phyloP scores from a whole-genome alignment of 2,329 filamentous ascomycete species.

The Chaetomium sp. region DNA sequence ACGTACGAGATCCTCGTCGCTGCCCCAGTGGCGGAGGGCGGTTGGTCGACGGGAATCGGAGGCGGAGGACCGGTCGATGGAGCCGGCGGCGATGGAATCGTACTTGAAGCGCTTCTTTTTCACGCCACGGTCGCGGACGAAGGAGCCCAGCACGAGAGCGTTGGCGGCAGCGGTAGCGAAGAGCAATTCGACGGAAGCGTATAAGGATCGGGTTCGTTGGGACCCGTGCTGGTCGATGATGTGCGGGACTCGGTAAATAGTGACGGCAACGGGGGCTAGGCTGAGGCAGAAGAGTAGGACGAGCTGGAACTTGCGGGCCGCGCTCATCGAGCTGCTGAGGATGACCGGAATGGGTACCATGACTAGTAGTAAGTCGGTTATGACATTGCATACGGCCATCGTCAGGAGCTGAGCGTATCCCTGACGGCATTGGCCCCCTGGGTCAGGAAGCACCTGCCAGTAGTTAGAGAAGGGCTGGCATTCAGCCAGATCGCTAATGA shows the following conservation, averaged over 20 bases:
- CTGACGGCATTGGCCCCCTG: constrained; percentile 76
- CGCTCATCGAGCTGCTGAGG: constrained; percentile 65
- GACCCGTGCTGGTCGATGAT: constrained; percentile 64
- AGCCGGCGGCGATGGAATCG: constrained; percentile 54
- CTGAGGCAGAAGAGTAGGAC: constrained; percentile 77
- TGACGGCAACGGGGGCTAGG: constrained; percentile 71
- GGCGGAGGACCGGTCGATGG: constrained; percentile 45
- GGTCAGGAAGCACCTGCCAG: constrained; percentile 81
- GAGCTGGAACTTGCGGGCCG: constrained; percentile 74
- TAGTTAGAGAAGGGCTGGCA: constrained; percentile 71
- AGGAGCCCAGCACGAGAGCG: constrained; percentile 82
- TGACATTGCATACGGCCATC: constrained; percentile 81
- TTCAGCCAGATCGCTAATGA: constrained; percentile 77
- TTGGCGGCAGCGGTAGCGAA: constrained; percentile 86
- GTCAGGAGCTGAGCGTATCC: constrained; percentile 82
- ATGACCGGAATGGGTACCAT: constrained; percentile 88
- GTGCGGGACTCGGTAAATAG: constrained; percentile 71
- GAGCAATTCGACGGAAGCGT: constrained; percentile 85
- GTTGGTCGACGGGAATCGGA: constrained; percentile 40
- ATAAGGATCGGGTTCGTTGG: constrained; percentile 81
- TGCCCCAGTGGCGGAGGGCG: constrained; percentile 67
- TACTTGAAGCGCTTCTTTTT: constrained; percentile 83
- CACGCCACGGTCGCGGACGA: constrained; percentile 80
- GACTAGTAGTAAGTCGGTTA: constrained; percentile 83
- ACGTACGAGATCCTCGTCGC: constrained; percentile 82